A percentile compares a stretch with the other conserved stretches of the same genome.
Evolutionary conservation across 768 basidiomycete species (phyloP).

Genomic region (Leucocoprinus sp.): DNA sequence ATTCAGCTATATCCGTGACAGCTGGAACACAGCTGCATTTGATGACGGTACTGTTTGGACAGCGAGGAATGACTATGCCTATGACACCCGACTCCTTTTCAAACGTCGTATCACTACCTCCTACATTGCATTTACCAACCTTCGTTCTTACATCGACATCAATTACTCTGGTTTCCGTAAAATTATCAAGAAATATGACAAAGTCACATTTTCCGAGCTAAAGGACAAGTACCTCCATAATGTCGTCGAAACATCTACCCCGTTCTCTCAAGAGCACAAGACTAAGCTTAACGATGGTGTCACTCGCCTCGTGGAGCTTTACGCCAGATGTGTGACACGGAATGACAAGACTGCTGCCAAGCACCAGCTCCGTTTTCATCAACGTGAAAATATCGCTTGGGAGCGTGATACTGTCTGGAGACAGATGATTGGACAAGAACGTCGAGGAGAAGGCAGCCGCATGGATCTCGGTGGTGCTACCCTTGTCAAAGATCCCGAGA

Average conservation of each 20-base stretch:
- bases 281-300: slow-evolving; percentile 53
- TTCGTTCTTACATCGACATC: slow-evolving; percentile 83
- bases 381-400: slow-evolving; percentile 92
- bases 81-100: slow-evolving; percentile 75
- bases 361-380: slow-evolving; percentile 77
- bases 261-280: slow-evolving; percentile 62
- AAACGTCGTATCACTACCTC: slow-evolving; percentile 83
- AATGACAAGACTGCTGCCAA: slow-evolving; percentile 63
- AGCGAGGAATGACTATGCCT: slow-evolving; percentile 69
- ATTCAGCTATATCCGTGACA: slow-evolving; percentile 44
- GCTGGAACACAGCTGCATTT: slow-evolving; percentile 30
- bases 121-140: slow-evolving; percentile 66
- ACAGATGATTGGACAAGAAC: slow-evolving; percentile 83
- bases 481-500: slow-evolving; percentile 35
- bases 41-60: slow-evolving; percentile 61
- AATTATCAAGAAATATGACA: slow-evolving; percentile 98
- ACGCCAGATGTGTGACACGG: slow-evolving; percentile 76
- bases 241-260: slow-evolving; percentile 54
- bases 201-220: slow-evolving; percentile 77
- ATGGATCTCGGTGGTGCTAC: slow-evolving; percentile 35
- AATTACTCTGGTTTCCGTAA: slow-evolving; percentile 94
- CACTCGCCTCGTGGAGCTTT: slow-evolving; percentile 56
- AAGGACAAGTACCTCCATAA: slow-evolving; percentile 72
- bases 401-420: slow-evolving; percentile 98
- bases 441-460: slow-evolving; percentile 46